Base-by-base conservation (phyloP, 2,329 filamentous ascomycete genomes). In the Triangularia setosa region DNA sequence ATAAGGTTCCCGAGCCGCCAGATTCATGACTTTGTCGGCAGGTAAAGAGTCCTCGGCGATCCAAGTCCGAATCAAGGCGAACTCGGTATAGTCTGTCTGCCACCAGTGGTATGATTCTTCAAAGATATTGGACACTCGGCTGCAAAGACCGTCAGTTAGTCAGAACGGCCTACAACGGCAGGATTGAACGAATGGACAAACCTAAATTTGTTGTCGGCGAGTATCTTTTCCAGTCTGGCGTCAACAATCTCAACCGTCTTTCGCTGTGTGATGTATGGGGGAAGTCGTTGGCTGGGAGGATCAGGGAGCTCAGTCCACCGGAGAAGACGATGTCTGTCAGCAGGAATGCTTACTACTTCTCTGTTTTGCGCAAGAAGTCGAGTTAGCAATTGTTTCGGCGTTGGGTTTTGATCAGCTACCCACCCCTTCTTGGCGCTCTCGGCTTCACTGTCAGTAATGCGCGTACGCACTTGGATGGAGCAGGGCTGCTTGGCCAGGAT, bases 251-350 rank as follows among this genome's bases (percentile, higher is more conserved):
- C 84, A 6, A 86, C 77, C 73, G 82, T 83, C 70, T 83, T 85
- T 44, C 84, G 78, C 71, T 85, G 81, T 9, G 79, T 82, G 33
- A 85, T 68, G 73, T 58, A 77, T 33, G 55, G 63, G 56, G 11
- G 81, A 78, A 66, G 24, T n/a, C 78, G 76, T 12, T 77, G 77
- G 24, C 78, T 78, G 1, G 80, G 76, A 16, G 85, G 85, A 66
- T 88, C 86, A 1, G 87, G 86, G 54, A 88, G 79, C 68, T 88
- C 86, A 5, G 78, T 81, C 84, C 85, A 89, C 54, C 82, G 77
- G 64, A 89, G 72, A 3, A 81, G 79, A 18, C 83, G 84, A 1
- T 44, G 48, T 25, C 65, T 65, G 35, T 30, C 56, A n/a, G 63
- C 48, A 82, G 77, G 44, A 82, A 66, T 60, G 16, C n/a, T 40